Evolutionary conservation across 2,329 filamentous ascomycete genomes (phyloP).

Genomic region (Sporothrix phasma): DNA sequence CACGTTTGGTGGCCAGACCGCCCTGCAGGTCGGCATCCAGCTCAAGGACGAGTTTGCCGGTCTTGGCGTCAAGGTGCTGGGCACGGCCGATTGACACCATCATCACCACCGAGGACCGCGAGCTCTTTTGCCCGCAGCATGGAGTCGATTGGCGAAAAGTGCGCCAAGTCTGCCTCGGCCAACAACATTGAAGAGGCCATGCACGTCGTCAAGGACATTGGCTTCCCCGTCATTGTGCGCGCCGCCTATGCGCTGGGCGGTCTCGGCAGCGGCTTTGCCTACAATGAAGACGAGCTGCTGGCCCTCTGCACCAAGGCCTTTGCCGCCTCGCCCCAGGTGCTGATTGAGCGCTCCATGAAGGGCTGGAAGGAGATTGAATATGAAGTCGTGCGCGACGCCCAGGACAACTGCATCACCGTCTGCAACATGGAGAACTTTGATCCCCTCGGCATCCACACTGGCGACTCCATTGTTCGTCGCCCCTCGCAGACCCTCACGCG

Average conservation of each 20-base stretch:
- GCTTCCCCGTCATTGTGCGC: slow-evolving; percentile 93
- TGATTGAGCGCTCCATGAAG: slow-evolving; percentile 98
- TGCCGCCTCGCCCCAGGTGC: slow-evolving; percentile 85
- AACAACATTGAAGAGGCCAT: slow-evolving; percentile 82
- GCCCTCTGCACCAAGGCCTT: slow-evolving; percentile 93
- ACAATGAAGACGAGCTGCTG: slow-evolving; percentile 71
- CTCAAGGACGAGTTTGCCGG: slow-evolving; percentile 93
- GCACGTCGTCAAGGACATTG: slow-evolving; percentile 78
- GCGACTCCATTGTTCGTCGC: slow-evolving; percentile 97
- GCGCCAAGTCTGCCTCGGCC: slow-evolving; percentile 91
- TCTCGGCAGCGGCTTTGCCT: slow-evolving; percentile 88
- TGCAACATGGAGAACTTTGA: slow-evolving; percentile 99
- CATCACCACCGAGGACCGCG: slow-evolving; percentile 95
- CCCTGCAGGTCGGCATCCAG: slow-evolving; percentile 91
- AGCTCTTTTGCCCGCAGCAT: slow-evolving; percentile 95
- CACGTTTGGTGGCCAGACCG: slow-evolving; percentile 95
- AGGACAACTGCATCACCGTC: slow-evolving; percentile 98
- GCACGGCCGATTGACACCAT: slow-evolving; percentile 96
- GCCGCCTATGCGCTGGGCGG: slow-evolving; percentile 94
- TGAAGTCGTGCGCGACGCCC: slow-evolving; percentile 88
- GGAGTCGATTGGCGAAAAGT: slow-evolving; percentile 97
- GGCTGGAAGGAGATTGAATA: slow-evolving; percentile 99
- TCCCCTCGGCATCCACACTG: slow-evolving; percentile 92
- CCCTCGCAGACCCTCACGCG: slow-evolving; percentile 92
- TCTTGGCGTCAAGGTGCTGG: slow-evolving; percentile 86